A percentile compares a stretch with the other conserved stretches of the same genome.
phyloP scores from a whole-genome alignment of 352 stramenopile species.

The Pythium phragmitis region DNA sequence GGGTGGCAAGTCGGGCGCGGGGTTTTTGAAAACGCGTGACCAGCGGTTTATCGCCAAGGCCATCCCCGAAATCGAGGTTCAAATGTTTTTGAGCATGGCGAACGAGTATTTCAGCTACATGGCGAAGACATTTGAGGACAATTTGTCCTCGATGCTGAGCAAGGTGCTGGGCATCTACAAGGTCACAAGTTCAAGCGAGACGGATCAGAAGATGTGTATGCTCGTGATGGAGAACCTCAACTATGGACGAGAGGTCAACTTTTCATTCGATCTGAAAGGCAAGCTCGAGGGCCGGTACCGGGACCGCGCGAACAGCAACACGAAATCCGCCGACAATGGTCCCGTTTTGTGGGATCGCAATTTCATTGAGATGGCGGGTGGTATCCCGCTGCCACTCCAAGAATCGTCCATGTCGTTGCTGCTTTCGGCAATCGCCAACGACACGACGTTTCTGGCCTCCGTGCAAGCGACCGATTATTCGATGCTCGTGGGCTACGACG shows the following conservation, averaged over 20 bases:
- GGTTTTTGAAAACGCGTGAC: slow-evolving; percentile 85
- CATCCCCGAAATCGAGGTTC: slow-evolving; percentile 83
- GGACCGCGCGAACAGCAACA: slow-evolving; percentile 25
- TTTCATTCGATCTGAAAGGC: slow-evolving; percentile 86
- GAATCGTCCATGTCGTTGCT: slow-evolving; percentile 81
- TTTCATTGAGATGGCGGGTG: slow-evolving; percentile 81
- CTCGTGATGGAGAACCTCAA: slow-evolving; percentile 89
- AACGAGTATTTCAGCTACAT: slow-evolving; percentile 91
- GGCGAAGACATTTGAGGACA: slow-evolving; percentile 85
- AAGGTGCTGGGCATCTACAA: slow-evolving; percentile 90
- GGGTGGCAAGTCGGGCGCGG: slow-evolving; percentile 83
- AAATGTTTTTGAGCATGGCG: slow-evolving; percentile 90
- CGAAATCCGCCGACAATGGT: slow-evolving; percentile 28
- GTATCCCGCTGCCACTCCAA: slow-evolving; percentile 79
- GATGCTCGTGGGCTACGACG: slow-evolving; percentile 87
- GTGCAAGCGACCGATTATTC: slow-evolving; percentile 88
- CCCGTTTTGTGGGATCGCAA: slow-evolving; percentile 85
- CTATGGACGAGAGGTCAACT: slow-evolving; percentile 84
- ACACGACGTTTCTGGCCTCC: slow-evolving; percentile 81
- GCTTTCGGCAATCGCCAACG: slow-evolving; percentile 81
- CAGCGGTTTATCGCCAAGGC: slow-evolving; percentile 87
- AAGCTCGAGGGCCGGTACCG: slow-evolving; percentile 87
- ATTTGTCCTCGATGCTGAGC: slow-evolving; percentile 84
- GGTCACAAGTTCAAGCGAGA: slow-evolving; percentile 67
- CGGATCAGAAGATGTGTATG: slow-evolving; percentile 82